Evolutionary conservation across 257 asterid species (phyloP).

Genomic region (Solanum clarkiae): DNA sequence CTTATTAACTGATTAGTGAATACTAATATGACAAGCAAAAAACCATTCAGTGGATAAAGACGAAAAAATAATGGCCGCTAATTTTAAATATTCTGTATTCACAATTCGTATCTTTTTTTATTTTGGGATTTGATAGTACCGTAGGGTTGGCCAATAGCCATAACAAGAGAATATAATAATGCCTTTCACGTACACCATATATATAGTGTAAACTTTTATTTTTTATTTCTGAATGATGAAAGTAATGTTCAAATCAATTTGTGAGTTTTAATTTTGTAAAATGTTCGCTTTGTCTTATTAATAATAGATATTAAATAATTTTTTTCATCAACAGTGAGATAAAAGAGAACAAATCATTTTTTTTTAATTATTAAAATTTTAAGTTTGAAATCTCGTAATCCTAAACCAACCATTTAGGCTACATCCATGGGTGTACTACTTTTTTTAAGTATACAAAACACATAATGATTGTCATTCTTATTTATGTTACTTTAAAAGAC

Average conservation of each 20-base stretch:
- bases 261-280: too few relatives aligned
- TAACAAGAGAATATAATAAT: background rate
- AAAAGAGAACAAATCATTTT: too few relatives aligned
- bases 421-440: background rate
- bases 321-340: accelerated
- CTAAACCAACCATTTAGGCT: background rate
- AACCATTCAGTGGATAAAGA: background rate
- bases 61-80: slow-evolving; percentile 1
- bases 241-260: background rate
- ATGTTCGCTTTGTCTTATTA: background rate
- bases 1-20: background rate
- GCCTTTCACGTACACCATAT: background rate
- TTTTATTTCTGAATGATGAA: accelerated
- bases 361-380: too few relatives aligned
- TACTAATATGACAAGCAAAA: background rate
- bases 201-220: too few relatives aligned
- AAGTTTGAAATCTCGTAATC: background rate
- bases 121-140: background rate
- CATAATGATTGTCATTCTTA: background rate
- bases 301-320: too few relatives aligned
- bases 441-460: background rate
- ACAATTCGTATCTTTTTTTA: background rate
- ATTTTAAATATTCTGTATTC: slow-evolving; percentile 1
- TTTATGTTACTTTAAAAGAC: background rate
- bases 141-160: slow-evolving; percentile 14